Percentiles rank a stretch among this genome's conserved stretches.
Evolutionary conservation across 108 stramenopile genomes (phyloP).

Genomic region (Nitzschia inconspicua): DNA sequence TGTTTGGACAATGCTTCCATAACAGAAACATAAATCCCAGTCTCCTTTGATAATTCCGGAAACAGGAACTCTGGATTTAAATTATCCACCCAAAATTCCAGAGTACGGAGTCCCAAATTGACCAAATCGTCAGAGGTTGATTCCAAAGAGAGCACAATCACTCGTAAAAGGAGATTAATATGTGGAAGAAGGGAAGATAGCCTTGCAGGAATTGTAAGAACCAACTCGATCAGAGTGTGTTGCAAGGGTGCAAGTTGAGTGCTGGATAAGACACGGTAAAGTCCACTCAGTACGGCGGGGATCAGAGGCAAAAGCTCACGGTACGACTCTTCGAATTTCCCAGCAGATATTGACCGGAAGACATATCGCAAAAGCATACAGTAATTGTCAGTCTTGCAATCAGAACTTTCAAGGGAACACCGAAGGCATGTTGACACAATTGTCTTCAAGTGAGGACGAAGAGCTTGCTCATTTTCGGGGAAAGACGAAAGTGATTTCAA

Average conservation of each 20-base stretch:
- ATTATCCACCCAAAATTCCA: slow-evolving; percentile 98
- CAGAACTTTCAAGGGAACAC: slow-evolving; percentile 48
- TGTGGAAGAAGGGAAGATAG: slow-evolving; percentile 90
- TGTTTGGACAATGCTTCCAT: slow-evolving; percentile 85
- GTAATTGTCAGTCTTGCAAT: slow-evolving; percentile 69
- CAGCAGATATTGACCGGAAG: slow-evolving; percentile 87
- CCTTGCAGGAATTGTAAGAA: slow-evolving; percentile 89
- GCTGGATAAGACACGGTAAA: slow-evolving; percentile 57
- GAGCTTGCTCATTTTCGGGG: slow-evolving; percentile 82
- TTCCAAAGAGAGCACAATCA: slow-evolving; percentile 85
- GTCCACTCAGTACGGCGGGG: slow-evolving; percentile 75
- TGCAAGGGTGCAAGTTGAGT: slow-evolving; percentile 42
- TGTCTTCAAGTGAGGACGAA: slow-evolving; percentile 79
- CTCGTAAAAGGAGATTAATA: slow-evolving; percentile 81
- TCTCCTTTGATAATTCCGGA: slow-evolving; percentile 62
- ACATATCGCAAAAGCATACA: slow-evolving; percentile 76
- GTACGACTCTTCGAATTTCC: slow-evolving; percentile 92
- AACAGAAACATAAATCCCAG: slow-evolving; percentile 42
- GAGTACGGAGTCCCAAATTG: slow-evolving; percentile 82
- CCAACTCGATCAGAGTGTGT: slow-evolving; percentile 80
- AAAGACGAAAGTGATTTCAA: slow-evolving; percentile 82
- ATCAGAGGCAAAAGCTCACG: slow-evolving; percentile 77
- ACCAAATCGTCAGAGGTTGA: slow-evolving; percentile 80
- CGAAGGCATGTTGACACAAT: slow-evolving; percentile 71
- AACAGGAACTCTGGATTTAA: slow-evolving; percentile 86